phyloP scores from a whole-genome alignment of 2,329 filamentous ascomycete genomes.

The Fusarium staphyleae region DNA sequence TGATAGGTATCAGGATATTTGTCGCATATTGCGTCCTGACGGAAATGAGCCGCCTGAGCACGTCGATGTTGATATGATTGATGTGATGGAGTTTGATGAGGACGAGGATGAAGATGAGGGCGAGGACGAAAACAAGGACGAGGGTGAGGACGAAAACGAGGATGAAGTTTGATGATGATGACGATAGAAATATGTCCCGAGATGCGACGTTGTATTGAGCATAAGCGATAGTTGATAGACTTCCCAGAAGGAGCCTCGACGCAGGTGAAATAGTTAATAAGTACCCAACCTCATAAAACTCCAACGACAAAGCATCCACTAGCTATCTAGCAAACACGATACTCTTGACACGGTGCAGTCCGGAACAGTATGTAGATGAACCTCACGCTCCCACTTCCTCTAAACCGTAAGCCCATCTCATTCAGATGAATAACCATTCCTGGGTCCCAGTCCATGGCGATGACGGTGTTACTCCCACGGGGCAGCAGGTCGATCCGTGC shows the following conservation, averaged over 20 bases:
- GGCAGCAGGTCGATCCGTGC: conserved; percentile 22
- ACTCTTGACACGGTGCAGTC: conserved; percentile 1
- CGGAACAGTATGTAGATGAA: conserved; percentile 33
- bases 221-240: not conserved
- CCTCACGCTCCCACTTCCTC: conserved; percentile 25
- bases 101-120: conserved; percentile 3
- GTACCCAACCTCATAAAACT: not conserved
- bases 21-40: conserved; percentile 5
- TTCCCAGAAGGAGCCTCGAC: too few relatives aligned
- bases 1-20: conserved; percentile 14
- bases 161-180: not conserved
- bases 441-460: conserved; percentile 23
- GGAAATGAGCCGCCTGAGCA: not conserved
- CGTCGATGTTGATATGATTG: conserved; percentile 11
- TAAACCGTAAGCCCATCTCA: conserved; percentile 28
- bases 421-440: conserved; percentile 26
- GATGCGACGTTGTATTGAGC: not conserved
- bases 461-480: conserved; percentile 8
- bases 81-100: conserved; percentile 21
- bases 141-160: conserved; percentile 7
- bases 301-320: not conserved
- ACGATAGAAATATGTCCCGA: not conserved
- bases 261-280: not conserved
- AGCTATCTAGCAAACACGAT: not conserved
- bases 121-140: too few relatives aligned